Evolutionary conservation across 75 land plant genomes (phyloP).

Genomic region (Sequoiadendron giganteum): DNA sequence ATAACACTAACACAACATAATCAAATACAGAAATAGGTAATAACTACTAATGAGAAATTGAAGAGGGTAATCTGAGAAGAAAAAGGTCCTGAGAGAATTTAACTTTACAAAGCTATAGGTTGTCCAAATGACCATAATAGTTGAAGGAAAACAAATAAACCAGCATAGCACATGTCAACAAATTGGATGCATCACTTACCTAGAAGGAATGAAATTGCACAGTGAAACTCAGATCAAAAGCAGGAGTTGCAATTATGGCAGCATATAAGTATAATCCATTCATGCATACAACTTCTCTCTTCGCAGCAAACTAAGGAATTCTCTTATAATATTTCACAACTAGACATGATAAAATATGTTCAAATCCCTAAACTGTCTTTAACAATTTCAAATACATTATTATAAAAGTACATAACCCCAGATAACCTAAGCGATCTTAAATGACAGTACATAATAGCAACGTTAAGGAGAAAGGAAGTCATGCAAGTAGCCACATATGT

Average conservation of each 20-base stretch:
- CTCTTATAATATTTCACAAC: background rate
- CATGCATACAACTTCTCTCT: background rate
- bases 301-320: background rate
- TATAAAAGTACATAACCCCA: no score
- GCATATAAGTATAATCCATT: background rate
- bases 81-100: background rate
- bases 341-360: background rate
- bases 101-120: background rate
- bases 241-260: background rate
- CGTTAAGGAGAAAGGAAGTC: background rate
- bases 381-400: no score
- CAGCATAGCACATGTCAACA: background rate
- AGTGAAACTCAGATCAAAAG: background rate
- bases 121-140: background rate
- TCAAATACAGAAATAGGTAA: background rate
- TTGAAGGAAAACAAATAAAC: background rate
- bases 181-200: slow-evolving; percentile 1
- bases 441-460: background rate
- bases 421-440: background rate
- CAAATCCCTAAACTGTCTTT: no score
- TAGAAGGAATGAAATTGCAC: background rate
- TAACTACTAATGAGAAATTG: background rate
- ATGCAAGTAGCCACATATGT: no score
- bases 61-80: background rate
- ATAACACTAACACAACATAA: background rate